These are phyloP conservation scores for Saccharomycopsis lassenensis DNA, from an alignment of 805 yeast genomes.

Conservation along the genomic window DNA sequence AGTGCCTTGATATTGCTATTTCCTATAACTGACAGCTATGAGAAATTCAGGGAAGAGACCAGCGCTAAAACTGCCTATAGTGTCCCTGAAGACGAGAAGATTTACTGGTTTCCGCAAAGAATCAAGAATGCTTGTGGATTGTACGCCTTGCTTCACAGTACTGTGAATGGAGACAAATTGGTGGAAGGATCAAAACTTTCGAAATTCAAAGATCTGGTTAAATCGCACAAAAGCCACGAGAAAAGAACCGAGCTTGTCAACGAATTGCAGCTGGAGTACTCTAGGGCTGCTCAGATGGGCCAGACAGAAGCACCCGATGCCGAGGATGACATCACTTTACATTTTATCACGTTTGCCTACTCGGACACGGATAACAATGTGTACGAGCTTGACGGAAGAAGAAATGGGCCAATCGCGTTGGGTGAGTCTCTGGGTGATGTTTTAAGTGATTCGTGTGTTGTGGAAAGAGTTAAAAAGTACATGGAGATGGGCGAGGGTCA, in stretches of 20 bases:
- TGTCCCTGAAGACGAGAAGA: slow-evolving; percentile 20
- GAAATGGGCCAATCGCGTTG: slow-evolving; percentile 61
- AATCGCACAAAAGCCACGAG: slow-evolving; percentile 35
- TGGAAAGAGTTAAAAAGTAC: slow-evolving; percentile 52
- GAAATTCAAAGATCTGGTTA: slow-evolving; percentile 27
- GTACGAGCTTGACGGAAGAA: slow-evolving; percentile 84
- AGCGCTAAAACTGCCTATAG: slow-evolving; percentile 1
- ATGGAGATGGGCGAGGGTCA: slow-evolving; percentile 52
- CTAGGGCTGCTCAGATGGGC: slow-evolving; percentile 37
- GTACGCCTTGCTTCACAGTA: slow-evolving; percentile 69
- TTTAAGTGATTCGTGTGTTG: slow-evolving; percentile 39
- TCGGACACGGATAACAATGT: slow-evolving; percentile 41
- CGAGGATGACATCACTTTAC: slow-evolving; percentile 45
- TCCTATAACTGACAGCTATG: slow-evolving; percentile 62
- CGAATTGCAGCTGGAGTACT: slow-evolving; percentile 33
- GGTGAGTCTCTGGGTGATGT: slow-evolving; percentile 38
- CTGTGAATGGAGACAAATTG: slow-evolving; percentile 29
- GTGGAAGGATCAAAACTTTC: slow-evolving; percentile 21
- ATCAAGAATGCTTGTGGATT: slow-evolving; percentile 88
- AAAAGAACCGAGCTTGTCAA: slow-evolving; percentile 36
- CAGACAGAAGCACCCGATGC: slow-evolving; percentile 60
- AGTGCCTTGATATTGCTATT: slow-evolving; percentile 69
- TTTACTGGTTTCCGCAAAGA: slow-evolving; percentile 78
- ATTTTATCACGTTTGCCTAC: slow-evolving; percentile 66
- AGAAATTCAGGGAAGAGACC: slow-evolving; percentile 31